Evolutionary conservation across 441 rosid genomes (phyloP).

Genomic region (Adansonia rubrostipa): DNA sequence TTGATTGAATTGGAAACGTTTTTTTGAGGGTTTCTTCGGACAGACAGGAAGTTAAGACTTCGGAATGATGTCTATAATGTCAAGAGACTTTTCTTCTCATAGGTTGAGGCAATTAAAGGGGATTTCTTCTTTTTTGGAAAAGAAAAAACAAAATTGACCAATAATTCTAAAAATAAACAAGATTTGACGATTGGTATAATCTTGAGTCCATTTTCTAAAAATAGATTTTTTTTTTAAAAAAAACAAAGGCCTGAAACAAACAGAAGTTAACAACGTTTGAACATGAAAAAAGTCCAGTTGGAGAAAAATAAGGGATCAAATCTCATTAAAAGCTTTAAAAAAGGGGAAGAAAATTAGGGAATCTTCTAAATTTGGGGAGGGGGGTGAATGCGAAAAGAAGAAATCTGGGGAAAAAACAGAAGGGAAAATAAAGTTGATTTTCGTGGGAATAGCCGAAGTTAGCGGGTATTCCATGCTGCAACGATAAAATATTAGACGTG

Average conservation of each 20-base stretch:
- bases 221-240: not conserved
- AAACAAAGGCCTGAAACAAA: not conserved
- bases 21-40: not conserved
- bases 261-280: not conserved
- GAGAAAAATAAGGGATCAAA: not conserved
- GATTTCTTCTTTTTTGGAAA: not conserved
- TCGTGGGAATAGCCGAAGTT: not conserved
- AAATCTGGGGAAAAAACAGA: too few relatives aligned
- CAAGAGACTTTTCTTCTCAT: not conserved
- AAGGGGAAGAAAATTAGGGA: too few relatives aligned
- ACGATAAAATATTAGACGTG: too few relatives aligned
- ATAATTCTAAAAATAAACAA: conserved; percentile 23
- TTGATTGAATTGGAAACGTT: not conserved
- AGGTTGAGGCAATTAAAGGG: not conserved
- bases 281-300: not conserved
- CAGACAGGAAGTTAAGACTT: not conserved
- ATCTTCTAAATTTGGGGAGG: too few relatives aligned
- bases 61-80: not conserved
- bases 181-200: not conserved
- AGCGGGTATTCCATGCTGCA: not conserved
- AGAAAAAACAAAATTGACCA: not conserved
- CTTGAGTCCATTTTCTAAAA: not conserved
- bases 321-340: not conserved
- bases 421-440: not conserved
- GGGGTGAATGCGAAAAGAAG: too few relatives aligned